phyloP scores from a whole-genome alignment of 148 eudicot genomes.

The Amaranthus hypochondriacus region DNA sequence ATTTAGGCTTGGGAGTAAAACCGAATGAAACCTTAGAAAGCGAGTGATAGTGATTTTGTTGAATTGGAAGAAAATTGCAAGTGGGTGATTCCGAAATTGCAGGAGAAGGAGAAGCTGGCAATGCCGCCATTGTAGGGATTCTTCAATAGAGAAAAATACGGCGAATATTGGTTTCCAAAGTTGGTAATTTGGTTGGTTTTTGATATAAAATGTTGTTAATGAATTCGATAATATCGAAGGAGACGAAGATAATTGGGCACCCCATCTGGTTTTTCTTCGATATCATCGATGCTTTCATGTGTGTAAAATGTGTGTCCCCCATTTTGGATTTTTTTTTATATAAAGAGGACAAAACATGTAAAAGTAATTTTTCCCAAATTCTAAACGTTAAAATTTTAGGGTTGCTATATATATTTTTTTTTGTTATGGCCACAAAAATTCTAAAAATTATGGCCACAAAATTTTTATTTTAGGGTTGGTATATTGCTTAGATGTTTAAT shows the following conservation, averaged over 20 bases:
- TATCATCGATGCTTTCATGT: slow-evolving; percentile 5
- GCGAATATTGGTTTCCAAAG: neutral
- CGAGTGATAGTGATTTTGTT: slow-evolving; percentile 7
- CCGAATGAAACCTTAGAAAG: slow-evolving; percentile 38
- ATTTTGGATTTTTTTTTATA: too few relatives aligned
- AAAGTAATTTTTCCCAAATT: too few relatives aligned
- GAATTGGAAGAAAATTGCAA: neutral
- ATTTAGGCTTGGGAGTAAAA: slow-evolving; percentile 36
- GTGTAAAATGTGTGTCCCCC: too few relatives aligned
- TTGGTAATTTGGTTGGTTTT: neutral
- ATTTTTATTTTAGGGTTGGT: too few relatives aligned
- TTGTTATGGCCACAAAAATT: too few relatives aligned
- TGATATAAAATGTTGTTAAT: neutral
- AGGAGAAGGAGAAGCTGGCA: slow-evolving; percentile 8
- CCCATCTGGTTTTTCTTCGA: neutral
- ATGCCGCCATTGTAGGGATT: slow-evolving; percentile 17
- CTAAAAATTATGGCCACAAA: too few relatives aligned
- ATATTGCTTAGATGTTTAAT: too few relatives aligned
- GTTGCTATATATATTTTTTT: too few relatives aligned
- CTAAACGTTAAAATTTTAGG: too few relatives aligned
- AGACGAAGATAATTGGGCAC: neutral
- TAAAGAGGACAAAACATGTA: too few relatives aligned
- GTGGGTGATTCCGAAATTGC: slow-evolving; percentile 13
- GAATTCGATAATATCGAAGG: slow-evolving; percentile 23
- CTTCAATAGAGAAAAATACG: neutral